Evolutionary conservation across 2,329 filamentous ascomycete species (phyloP).

Genomic region (Fusarium sp.): DNA sequence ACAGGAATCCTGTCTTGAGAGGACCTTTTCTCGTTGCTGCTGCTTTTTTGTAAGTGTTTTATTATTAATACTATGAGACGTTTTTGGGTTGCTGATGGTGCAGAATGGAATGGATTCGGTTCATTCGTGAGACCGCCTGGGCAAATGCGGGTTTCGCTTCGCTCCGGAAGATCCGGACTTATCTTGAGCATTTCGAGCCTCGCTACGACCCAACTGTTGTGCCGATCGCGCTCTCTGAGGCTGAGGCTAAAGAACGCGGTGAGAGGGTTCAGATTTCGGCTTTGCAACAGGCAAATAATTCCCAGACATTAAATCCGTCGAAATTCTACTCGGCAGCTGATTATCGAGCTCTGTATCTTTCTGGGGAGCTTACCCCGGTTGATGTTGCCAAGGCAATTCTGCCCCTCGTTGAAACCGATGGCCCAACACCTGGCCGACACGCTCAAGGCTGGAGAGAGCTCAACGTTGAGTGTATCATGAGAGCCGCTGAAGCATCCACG

Average conservation of each 20-base stretch:
- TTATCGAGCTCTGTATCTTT: slow-evolving; percentile 56
- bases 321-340: slow-evolving; percentile 52
- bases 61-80: fast-evolving
- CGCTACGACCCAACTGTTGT: slow-evolving; percentile 58
- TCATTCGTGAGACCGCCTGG: slow-evolving; percentile 54
- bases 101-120: slow-evolving; percentile 39
- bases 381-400: slow-evolving; percentile 57
- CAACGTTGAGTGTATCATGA: slow-evolving; percentile 52
- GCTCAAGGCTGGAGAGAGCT: slow-evolving; percentile 56
- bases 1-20: slow-evolving; percentile 28
- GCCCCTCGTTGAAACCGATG: slow-evolving; percentile 55
- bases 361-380: slow-evolving; percentile 56
- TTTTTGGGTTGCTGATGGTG: not conserved
- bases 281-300: not conserved
- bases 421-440: slow-evolving; percentile 50
- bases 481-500: slow-evolving; percentile 56
- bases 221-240: slow-evolving; percentile 53
- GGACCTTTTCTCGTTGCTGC: slow-evolving; percentile 24
- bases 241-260: slow-evolving; percentile 47
- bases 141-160: slow-evolving; percentile 69
- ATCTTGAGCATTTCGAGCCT: slow-evolving; percentile 60
- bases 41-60: slow-evolving; percentile 27
- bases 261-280: not conserved
- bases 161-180: slow-evolving; percentile 62
- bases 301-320: slow-evolving; percentile 49